Evolutionary conservation across 2,329 filamentous ascomycete genomes (phyloP), one percentile per base, ranked within the genome.

Genomic region (Aureobasidium sp.): DNA sequence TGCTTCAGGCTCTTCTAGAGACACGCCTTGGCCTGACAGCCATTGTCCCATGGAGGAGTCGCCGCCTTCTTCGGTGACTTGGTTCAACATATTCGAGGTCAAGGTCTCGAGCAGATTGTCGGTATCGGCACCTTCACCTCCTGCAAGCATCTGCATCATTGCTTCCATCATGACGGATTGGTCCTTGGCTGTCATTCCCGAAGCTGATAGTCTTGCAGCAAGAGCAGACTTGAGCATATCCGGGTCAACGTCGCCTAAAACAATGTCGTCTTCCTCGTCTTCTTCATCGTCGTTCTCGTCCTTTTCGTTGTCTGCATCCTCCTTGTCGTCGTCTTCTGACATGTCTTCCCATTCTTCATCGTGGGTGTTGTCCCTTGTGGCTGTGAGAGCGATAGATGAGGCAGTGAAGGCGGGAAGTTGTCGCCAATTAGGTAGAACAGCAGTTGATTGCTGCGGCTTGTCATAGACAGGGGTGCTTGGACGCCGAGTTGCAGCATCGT

Each of bases 341-440:
- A 55, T 49, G 4, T 47, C 54, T 10, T 54, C 37, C 14, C 24
- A 50, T 1, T 55, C 49, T 27, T 10, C 39, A 22, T 24, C 39
- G 19, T 32, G 30, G 56, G 56, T 7, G 54, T 47, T 34, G 54
- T 34, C 34, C 38, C 55, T 53, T 24, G 51, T 54, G 1, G 17
- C 30, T 21, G 44, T 45, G 14, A 30, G 53, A 37, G 12, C 49
- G 27, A 29, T 50, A 51, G 25, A 42, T 37, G 51, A 39, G 6
- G 42, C 19, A 10, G 34, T 34, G 30, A 42, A 30, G 4, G 37
- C 24, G 3, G 57, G 68, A 25, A 66, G 65, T 49, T 70, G 63
- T 54, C 67, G 66, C 74, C 74, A 77, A 55, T 77, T 68, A 32
- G 68, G 67, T 22, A 77, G 56, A 12, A 76, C 58, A 4, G 73